phyloP scores from a whole-genome alignment of 179 eudicot species.

The Beta macrorhiza region DNA sequence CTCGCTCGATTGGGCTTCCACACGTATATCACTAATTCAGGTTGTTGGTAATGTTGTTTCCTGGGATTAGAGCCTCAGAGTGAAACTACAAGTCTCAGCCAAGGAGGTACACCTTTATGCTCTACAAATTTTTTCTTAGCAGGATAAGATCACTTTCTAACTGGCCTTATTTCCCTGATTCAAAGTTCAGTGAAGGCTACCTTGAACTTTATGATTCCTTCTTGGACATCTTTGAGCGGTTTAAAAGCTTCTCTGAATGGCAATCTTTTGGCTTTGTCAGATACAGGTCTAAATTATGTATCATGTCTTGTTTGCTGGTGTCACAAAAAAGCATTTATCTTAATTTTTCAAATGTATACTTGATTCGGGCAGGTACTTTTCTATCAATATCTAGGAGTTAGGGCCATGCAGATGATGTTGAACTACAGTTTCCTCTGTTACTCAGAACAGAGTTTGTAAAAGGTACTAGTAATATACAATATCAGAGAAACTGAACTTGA shows the following conservation, averaged over 20 bases:
- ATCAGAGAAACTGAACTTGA: no score
- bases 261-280: conserved; percentile 36
- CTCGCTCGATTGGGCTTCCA: conserved; percentile 59
- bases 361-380: conserved; percentile 51
- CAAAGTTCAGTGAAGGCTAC: conserved; percentile 41
- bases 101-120: conserved; percentile 33
- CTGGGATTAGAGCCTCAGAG: conserved; percentile 55
- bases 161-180: not conserved
- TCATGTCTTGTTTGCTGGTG: no score
- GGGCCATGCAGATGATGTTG: conserved; percentile 49
- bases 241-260: conserved; percentile 57
- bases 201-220: conserved; percentile 69
- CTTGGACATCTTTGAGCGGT: conserved; percentile 56
- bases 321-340: not conserved
- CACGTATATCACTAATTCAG: conserved; percentile 42
- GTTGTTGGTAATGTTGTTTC: conserved; percentile 52
- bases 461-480: conserved; percentile 40
- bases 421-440: conserved; percentile 55
- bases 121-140: not conserved
- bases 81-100: conserved; percentile 38
- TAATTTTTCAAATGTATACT: not conserved
- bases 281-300: conserved; percentile 44
- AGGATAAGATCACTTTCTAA: no score
- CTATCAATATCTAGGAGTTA: conserved; percentile 53
- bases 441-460: conserved; percentile 64